These are phyloP conservation scores for Lactarius sp. DNA, from an alignment of 768 basidiomycete species.

Conservation along the genomic window DNA sequence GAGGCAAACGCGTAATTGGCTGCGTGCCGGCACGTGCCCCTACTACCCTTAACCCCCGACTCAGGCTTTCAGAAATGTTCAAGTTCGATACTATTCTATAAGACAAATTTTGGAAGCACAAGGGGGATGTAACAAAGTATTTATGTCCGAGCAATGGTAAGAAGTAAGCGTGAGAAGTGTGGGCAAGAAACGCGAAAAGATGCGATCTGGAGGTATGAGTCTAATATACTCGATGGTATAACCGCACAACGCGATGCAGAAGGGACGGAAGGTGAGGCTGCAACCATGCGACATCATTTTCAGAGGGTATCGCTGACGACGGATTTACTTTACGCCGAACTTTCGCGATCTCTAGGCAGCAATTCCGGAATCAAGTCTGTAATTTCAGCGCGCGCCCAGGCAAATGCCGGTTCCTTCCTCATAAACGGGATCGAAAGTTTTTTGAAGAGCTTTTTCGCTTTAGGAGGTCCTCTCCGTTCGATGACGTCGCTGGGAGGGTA, in stretches of 20 bases:
- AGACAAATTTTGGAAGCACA: neutral
- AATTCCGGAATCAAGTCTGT: conserved; percentile 3
- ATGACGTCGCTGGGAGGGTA: neutral
- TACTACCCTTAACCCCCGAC: neutral
- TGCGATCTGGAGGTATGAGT: too few relatives aligned
- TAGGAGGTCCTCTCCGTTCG: neutral
- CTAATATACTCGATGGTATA: too few relatives aligned
- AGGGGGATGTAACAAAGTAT: too few relatives aligned
- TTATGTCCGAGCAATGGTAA: too few relatives aligned
- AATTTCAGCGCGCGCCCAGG: neutral
- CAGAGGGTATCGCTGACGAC: neutral
- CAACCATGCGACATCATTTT: neutral
- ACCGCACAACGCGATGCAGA: too few relatives aligned
- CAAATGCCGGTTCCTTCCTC: neutral
- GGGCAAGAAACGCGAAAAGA: too few relatives aligned
- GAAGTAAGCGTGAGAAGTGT: too few relatives aligned
- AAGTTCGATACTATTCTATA: neutral
- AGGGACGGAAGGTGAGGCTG: too few relatives aligned
- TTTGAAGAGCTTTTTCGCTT: neutral
- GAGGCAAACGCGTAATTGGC: too few relatives aligned
- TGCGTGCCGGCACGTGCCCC: neutral
- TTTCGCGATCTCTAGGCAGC: neutral
- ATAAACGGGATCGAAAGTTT: neutral
- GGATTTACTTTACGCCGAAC: neutral
- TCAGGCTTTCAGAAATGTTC: too few relatives aligned